phyloP scores from a whole-genome alignment of 2,329 filamentous ascomycete species.

The Aspergillus caelatus region DNA sequence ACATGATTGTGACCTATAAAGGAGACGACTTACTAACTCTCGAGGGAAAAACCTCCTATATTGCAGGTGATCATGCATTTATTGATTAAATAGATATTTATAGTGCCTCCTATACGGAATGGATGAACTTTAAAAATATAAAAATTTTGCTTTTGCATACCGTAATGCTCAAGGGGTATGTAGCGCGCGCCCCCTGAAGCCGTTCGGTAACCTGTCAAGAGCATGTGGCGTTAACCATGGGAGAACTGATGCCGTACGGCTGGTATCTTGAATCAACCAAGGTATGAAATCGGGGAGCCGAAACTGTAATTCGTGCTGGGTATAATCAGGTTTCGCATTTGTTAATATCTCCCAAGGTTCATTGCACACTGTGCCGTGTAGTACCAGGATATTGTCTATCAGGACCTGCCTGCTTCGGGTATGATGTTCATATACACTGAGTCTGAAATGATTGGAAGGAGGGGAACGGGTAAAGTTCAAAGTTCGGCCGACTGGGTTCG shows the following conservation, averaged over 20 bases:
- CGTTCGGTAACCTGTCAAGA: background rate
- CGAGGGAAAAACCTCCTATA: background rate
- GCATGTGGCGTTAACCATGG: constrained; percentile 9
- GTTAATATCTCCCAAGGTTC: background rate
- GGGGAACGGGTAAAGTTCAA: constrained; percentile 1
- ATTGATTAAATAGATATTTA: constrained; percentile 1
- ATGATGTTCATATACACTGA: background rate
- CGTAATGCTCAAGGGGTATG: background rate
- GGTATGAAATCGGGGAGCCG: background rate
- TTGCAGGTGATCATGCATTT: constrained; percentile 6
- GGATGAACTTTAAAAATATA: background rate
- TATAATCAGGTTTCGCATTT: background rate
- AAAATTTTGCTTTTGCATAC: background rate
- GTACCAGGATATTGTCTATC: background rate
- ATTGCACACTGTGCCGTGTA: background rate
- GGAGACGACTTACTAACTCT: background rate
- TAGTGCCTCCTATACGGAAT: background rate
- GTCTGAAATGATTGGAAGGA: background rate
- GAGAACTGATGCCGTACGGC: constrained; percentile 5
- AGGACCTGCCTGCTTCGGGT: background rate
- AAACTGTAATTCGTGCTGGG: background rate
- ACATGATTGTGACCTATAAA: constrained; percentile 4
- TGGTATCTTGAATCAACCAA: constrained; percentile 9
- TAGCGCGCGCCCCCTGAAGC: background rate
- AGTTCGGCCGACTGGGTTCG: constrained; percentile 13